Percentiles rank a stretch among this genome's conserved stretches.
Conservation (phyloP, 116 monocot genomes). For the Zostera marina region DNA sequence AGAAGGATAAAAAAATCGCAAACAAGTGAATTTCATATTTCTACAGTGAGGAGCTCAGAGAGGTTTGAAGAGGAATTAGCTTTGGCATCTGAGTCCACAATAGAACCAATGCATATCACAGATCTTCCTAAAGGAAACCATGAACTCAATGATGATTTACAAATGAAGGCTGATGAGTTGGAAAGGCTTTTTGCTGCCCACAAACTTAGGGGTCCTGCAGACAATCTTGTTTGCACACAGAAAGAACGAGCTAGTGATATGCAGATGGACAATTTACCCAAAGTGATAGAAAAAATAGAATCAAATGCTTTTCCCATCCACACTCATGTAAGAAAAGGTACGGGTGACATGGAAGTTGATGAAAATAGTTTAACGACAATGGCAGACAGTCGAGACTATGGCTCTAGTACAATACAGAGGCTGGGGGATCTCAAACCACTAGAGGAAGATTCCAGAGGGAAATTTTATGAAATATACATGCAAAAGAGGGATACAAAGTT, state of each 20-base stretch:
- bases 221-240: constrained; percentile 31
- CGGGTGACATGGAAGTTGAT: constrained; percentile 26
- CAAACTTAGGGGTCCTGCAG: constrained; percentile 58
- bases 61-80: constrained; percentile 9
- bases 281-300: constrained; percentile 18
- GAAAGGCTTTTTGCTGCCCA: constrained; percentile 95
- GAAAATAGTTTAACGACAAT: constrained; percentile 27
- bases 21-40: constrained; percentile 8
- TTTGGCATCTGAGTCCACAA: constrained; percentile 8
- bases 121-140: constrained; percentile 56
- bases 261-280: constrained; percentile 15
- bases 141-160: constrained; percentile 65
- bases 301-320: constrained; percentile 8
- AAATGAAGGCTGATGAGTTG: constrained; percentile 89
- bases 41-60: constrained; percentile 18
- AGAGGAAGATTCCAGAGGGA: constrained; percentile 61
- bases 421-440: constrained; percentile 18
- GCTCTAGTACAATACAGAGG: constrained; percentile 18
- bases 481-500: constrained; percentile 74
- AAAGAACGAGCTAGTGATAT: constrained; percentile 39
- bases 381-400: constrained; percentile 29
- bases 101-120: constrained; percentile 15
- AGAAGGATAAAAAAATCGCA: constrained; percentile 13
- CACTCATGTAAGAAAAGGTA: constrained; percentile 6
- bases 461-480: constrained; percentile 80